A percentile compares a stretch with the other conserved stretches of the same genome.
phyloP scores from a whole-genome alignment of 768 basidiomycete genomes.

The Boletus pseudopeckii region DNA sequence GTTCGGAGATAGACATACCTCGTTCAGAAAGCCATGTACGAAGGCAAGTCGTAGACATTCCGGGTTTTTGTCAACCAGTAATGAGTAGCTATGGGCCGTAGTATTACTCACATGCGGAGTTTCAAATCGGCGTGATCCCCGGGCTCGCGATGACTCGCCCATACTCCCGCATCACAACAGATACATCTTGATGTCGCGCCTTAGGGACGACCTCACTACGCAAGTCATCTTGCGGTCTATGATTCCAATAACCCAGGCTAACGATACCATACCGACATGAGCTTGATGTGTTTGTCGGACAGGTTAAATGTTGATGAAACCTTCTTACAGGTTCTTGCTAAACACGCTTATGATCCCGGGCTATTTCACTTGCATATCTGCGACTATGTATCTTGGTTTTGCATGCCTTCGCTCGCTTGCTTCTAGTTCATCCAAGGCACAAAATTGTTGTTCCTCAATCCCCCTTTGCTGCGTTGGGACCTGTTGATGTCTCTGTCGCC shows the following conservation, averaged over 20 bases:
- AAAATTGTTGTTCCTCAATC: neutral
- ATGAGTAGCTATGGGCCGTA: too few species aligned
- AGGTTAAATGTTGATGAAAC: neutral
- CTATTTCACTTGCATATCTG: neutral
- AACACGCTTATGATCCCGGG: neutral
- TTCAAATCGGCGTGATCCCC: too few species aligned
- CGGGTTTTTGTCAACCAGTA: too few species aligned
- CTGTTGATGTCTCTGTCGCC: neutral
- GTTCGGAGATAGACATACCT: slow-evolving; percentile 6
- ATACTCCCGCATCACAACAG: too few species aligned
- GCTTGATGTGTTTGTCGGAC: neutral
- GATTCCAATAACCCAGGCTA: neutral
- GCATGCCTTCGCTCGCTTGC: neutral
- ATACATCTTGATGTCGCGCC: too few species aligned
- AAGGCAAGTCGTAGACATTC: slow-evolving; percentile 8
- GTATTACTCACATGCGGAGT: too few species aligned
- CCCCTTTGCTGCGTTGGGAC: neutral
- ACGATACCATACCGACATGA: neutral
- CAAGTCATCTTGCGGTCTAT: neutral
- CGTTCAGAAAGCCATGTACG: slow-evolving; percentile 15
- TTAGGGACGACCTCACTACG: too few species aligned
- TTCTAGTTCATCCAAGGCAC: neutral
- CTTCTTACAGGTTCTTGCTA: neutral
- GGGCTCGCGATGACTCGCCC: too few species aligned
- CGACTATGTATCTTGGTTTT: neutral